Conservation (phyloP, 108 stramenopile species). For the Skeletonema costatum region DNA sequence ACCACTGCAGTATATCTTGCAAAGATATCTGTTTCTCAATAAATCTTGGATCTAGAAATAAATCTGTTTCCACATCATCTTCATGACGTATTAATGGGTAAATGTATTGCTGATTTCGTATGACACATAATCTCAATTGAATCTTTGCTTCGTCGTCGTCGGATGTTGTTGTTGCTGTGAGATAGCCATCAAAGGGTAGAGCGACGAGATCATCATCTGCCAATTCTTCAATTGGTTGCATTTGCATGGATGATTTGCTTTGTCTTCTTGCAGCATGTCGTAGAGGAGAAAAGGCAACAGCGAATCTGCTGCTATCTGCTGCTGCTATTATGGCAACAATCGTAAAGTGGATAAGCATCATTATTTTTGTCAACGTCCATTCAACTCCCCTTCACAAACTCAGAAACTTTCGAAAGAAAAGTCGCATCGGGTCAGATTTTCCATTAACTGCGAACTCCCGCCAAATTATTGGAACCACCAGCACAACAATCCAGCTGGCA, state of each 20-base stretch:
- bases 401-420: no score
- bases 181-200: conserved; percentile 6
- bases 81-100: conserved; percentile 53
- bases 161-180: neutral
- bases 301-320: no score
- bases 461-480: no score
- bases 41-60: conserved; percentile 61
- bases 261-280: no score
- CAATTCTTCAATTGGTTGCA: conserved; percentile 9
- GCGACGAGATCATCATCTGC: conserved; percentile 34
- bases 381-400: no score
- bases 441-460: no score
- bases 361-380: no score
- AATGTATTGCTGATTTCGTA: conserved; percentile 19
- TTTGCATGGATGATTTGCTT: neutral
- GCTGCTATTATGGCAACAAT: no score
- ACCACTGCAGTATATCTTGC: neutral
- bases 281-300: no score
- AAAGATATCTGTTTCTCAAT: conserved; percentile 29
- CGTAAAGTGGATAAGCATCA: no score
- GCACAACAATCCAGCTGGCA: no score
- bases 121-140: conserved; percentile 20
- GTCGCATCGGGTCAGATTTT: no score
- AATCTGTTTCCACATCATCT: conserved; percentile 68
- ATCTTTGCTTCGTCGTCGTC: neutral